Conservation (phyloP, 768 basidiomycete genomes). For the Cystobasidiopsis lactophilus region DNA sequence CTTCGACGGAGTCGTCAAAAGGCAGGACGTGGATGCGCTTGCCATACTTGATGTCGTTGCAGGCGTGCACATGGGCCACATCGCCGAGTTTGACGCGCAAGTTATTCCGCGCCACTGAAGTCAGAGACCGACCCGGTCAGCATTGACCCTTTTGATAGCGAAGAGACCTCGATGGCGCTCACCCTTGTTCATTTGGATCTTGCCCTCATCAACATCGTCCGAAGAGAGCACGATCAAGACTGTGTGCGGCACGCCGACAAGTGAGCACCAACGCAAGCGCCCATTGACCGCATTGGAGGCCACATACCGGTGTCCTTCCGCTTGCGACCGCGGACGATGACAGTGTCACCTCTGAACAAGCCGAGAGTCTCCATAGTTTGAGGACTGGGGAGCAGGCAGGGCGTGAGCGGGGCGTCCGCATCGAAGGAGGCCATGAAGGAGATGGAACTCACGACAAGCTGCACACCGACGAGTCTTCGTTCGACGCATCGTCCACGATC, state of each 20-base stretch:
- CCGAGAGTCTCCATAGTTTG: slow-evolving; percentile 84
- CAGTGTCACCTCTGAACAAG: slow-evolving; percentile 90
- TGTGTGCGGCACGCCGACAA: slow-evolving; percentile 4
- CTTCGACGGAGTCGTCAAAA: slow-evolving; percentile 96
- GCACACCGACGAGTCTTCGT: slow-evolving; percentile 42
- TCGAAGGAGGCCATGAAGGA: neutral
- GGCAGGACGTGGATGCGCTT: slow-evolving; percentile 92
- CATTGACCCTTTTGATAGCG: neutral
- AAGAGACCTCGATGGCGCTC: slow-evolving; percentile 2
- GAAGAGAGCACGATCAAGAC: slow-evolving; percentile 89
- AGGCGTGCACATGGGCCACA: slow-evolving; percentile 83
- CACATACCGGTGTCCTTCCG: slow-evolving; percentile 55
- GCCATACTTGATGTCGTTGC: slow-evolving; percentile 95
- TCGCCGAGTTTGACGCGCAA: slow-evolving; percentile 92
- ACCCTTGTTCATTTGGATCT: slow-evolving; percentile 91
- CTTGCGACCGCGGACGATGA: slow-evolving; percentile 61
- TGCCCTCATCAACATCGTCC: slow-evolving; percentile 93
- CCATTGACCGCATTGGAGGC: neutral
- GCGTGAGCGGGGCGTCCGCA: no score
- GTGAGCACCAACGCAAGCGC: neutral
- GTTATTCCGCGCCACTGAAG: slow-evolving; percentile 83
- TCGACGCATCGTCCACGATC: slow-evolving; percentile 78
- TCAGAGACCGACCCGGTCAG: no score
- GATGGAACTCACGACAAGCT: slow-evolving; percentile 1
- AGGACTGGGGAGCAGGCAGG: slow-evolving; percentile 77